These are phyloP conservation scores for Saitozyma podzolica DNA, from an alignment of 768 basidiomycete species.

Conservation along the genomic window DNA sequence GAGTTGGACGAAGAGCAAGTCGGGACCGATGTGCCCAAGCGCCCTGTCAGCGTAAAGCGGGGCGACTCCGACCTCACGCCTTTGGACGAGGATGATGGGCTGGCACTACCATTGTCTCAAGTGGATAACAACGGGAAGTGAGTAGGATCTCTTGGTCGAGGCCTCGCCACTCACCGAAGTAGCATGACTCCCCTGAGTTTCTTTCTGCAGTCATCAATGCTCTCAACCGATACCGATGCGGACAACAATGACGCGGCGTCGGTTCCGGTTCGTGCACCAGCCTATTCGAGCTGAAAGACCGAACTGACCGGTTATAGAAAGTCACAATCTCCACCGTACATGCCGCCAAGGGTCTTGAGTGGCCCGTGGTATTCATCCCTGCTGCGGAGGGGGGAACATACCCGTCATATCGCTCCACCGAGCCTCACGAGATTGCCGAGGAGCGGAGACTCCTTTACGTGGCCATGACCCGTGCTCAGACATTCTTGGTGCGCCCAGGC, in stretches of 20 bases:
- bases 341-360: slow-evolving; percentile 86
- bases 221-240: slow-evolving; percentile 75
- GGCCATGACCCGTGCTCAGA: slow-evolving; percentile 81
- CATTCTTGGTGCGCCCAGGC: slow-evolving; percentile 56
- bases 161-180: not conserved
- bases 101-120: not conserved
- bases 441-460: slow-evolving; percentile 84
- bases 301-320: slow-evolving; percentile 58
- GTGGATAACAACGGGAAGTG: not conserved
- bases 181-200: slow-evolving; percentile 64
- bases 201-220: slow-evolving; percentile 77
- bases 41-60: not conserved
- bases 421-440: slow-evolving; percentile 71
- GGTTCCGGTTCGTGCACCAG: slow-evolving; percentile 20
- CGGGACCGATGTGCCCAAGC: not conserved
- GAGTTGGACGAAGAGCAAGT: slow-evolving; percentile 16
- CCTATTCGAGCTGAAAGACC: not conserved
- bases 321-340: slow-evolving; percentile 84
- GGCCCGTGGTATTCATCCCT: slow-evolving; percentile 76
- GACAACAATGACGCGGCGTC: slow-evolving; percentile 57
- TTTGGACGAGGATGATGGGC: slow-evolving; percentile 30
- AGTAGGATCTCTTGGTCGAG: not conserved
- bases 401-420: slow-evolving; percentile 64
- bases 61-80: slow-evolving; percentile 1
- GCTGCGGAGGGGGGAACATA: slow-evolving; percentile 67